phyloP scores from a whole-genome alignment of 176 grass and related monocot species.

The Oryza meridionalis region DNA sequence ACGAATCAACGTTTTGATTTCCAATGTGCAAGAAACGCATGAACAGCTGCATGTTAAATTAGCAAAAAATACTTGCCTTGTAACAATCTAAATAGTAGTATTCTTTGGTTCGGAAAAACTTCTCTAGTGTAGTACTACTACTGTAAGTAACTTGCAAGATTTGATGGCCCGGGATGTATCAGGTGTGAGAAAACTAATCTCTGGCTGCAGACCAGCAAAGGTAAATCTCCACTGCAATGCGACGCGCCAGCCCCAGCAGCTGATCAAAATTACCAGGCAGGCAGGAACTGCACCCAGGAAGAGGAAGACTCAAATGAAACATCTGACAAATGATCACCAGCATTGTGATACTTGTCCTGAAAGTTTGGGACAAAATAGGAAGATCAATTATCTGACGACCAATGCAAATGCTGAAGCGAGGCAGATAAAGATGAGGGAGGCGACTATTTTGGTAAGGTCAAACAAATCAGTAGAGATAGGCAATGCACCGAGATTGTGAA shows the following conservation, averaged over 20 bases:
- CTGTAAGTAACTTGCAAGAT: background rate
- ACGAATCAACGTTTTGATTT: too few relatives aligned
- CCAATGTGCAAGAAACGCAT: too few relatives aligned
- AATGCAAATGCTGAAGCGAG: background rate
- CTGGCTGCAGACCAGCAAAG: too few relatives aligned
- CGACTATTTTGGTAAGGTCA: too few relatives aligned
- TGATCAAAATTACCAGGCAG: background rate
- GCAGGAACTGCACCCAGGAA: background rate
- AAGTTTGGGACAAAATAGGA: background rate
- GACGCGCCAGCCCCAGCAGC: background rate
- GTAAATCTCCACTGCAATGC: background rate
- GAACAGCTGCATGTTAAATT: background rate
- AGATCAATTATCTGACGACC: background rate
- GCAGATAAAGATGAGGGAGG: background rate
- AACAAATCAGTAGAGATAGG: background rate
- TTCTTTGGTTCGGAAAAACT: background rate
- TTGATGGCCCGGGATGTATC: background rate
- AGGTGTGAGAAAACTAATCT: too few relatives aligned
- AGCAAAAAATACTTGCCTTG: background rate
- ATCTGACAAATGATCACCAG: background rate
- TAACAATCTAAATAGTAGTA: background rate
- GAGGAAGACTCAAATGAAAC: background rate
- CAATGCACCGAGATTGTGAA: background rate
- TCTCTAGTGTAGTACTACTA: background rate
- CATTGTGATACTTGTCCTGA: background rate